Base-by-base conservation (phyloP, 352 stramenopile species). In the Phytophthora nicotianae region DNA sequence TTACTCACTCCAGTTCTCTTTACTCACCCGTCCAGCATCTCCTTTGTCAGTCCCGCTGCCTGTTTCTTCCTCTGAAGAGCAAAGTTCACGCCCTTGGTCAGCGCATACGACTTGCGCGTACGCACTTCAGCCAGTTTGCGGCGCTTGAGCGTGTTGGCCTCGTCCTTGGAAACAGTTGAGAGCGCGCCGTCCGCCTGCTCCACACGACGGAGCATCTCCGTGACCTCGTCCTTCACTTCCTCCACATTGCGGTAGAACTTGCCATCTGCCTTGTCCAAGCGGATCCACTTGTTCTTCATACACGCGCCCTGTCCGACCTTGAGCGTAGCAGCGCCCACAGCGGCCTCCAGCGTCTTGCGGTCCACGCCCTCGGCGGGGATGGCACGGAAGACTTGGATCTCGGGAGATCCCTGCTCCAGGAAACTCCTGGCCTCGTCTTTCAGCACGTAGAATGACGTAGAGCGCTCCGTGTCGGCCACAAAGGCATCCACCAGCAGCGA, bases 211-310 rank as follows among this genome's bases (percentile, higher is more conserved):
- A 98, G 95, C 42, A 98, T 77, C 37, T 89, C 79, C 35, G 88
- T 85, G 6, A 88, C 72, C 9, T 86, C 80, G 68, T 98, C 77
- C 50, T 51, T 47, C 5, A 93, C 73, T 6, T 73, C 48, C 8
- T 89, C 82, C 6, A 88, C 82, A 51, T 86, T 90, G 75, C 85
- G 85, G 68, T 88, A 90, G 48, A 98, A 79, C 65, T 96, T 95
- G 19, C 80, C 84, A n/a, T 82, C 79, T 23, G 83, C 80, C 64
- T 96, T 96, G 75, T 98, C 91, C 57, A 98, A 91, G 50, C 93
- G 90, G 53, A 98, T 90, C 97, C 97, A 99, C 68, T 97, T 98
- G 79, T 98, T 98, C 81, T 99, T 98, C 93, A 99, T 98, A 74
- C 90, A 98, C 64, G 93, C 96, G 55, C 93, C 94, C 68, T 98